Evolutionary conservation across 1,139 yeast genomes (phyloP).

Genomic region (Yamadazyma spencermartinsiae): DNA sequence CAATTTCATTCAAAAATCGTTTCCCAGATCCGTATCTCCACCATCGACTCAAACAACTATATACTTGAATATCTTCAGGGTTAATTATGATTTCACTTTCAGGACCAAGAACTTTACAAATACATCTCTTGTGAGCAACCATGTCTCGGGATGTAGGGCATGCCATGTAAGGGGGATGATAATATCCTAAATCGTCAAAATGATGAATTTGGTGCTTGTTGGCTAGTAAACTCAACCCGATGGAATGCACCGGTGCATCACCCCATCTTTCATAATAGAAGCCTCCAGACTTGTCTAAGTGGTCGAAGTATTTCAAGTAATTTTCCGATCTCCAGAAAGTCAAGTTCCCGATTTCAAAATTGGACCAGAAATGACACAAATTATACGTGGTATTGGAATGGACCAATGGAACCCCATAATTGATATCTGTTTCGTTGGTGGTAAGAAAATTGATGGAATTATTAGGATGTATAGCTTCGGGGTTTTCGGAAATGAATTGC

Average conservation of each 20-base stretch:
- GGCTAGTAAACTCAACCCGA: conserved; percentile 67
- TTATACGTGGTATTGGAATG: conserved; percentile 61
- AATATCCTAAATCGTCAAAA: conserved; percentile 89
- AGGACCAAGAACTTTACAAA: conserved; percentile 50
- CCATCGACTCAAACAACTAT: conserved; percentile 83
- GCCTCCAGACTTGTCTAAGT: conserved; percentile 73
- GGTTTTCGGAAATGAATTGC: conserved; percentile 58
- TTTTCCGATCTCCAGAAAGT: conserved; percentile 75
- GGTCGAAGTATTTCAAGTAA: conserved; percentile 68
- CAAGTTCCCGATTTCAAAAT: conserved; percentile 83
- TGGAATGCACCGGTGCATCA: conserved; percentile 94
- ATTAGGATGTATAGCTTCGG: conserved; percentile 64
- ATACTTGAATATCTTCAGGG: conserved; percentile 57
- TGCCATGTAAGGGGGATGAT: conserved; percentile 76
- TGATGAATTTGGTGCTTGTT: conserved; percentile 75
- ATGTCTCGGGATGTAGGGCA: conserved; percentile 67
- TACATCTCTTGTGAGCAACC: conserved; percentile 62
- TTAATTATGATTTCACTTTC: conserved; percentile 37
- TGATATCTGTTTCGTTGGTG: conserved; percentile 49
- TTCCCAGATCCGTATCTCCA: conserved; percentile 74
- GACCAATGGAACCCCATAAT: conserved; percentile 17
- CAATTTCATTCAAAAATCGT: conserved; percentile 42
- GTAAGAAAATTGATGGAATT: conserved; percentile 72
- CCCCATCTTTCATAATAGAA: conserved; percentile 97
- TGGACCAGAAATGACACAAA: conserved; percentile 93